Percentiles rank a stretch among this genome's conserved stretches.
Evolutionary conservation across 495 filamentous ascomycete genomes (phyloP).

Genomic region (Letharia lupina): DNA sequence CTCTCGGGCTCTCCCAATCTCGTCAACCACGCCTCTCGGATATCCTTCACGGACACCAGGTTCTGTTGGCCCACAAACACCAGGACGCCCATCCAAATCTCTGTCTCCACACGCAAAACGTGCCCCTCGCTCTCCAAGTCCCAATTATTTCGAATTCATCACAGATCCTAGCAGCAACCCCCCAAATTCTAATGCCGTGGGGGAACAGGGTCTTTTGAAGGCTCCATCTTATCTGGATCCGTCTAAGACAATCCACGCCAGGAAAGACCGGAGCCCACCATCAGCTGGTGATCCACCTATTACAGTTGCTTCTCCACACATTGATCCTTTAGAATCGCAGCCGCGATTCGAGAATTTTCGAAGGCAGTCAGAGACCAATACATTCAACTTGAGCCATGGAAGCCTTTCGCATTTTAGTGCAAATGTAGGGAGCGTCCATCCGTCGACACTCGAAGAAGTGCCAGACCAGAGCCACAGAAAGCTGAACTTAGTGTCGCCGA

Average conservation of each 20-base stretch:
- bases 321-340: constrained; percentile 62
- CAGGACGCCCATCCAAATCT: constrained; percentile 35
- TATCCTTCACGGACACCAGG: constrained; percentile 29
- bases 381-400: constrained; percentile 44
- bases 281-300: constrained; percentile 60
- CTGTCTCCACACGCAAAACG: constrained; percentile 26
- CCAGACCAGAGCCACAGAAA: constrained; percentile 11
- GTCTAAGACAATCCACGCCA: constrained; percentile 33
- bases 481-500: constrained; percentile 22
- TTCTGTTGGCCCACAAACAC: constrained; percentile 39
- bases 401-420: constrained; percentile 36
- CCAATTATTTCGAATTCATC: constrained; percentile 74
- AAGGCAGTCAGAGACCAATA: constrained; percentile 56
- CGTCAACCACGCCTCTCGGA: constrained; percentile 27
- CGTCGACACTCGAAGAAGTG: constrained; percentile 23
- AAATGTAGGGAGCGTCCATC: constrained; percentile 28
- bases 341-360: constrained; percentile 69
- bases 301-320: constrained; percentile 57
- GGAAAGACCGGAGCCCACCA: constrained; percentile 64
- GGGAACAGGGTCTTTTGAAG: too few relatives aligned
- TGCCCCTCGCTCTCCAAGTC: constrained; percentile 48
- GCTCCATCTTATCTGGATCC: too few relatives aligned
- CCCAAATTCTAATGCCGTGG: constrained; percentile 48
- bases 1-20: constrained; percentile 19
- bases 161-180: constrained; percentile 52